Evolutionary conservation across 2,329 filamentous ascomycete genomes (phyloP).

Genomic region (Sporothrix schenckii): DNA sequence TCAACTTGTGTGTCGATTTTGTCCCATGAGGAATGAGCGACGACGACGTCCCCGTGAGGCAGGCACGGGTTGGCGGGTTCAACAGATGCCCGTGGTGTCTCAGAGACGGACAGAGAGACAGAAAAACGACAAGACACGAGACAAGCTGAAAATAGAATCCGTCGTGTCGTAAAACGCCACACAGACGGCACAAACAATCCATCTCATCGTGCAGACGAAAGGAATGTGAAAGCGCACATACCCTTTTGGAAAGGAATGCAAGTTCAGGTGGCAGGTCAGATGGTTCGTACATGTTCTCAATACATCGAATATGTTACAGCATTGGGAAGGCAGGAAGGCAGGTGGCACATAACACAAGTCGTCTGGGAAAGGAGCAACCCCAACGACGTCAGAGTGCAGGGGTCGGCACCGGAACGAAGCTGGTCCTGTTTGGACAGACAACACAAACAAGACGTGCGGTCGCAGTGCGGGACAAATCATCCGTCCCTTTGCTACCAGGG

Average conservation of each 20-base stretch:
- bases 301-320: too few species aligned
- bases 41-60: not conserved
- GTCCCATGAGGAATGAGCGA: not conserved
- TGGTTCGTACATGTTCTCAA: too few species aligned
- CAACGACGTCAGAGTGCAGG: not conserved
- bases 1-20: too few species aligned
- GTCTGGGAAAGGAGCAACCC: not conserved
- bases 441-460: constrained; percentile 13
- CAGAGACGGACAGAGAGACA: not conserved
- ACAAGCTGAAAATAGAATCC: not conserved
- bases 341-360: constrained; percentile 16
- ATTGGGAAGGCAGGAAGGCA: not conserved
- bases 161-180: not conserved
- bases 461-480: constrained; percentile 4
- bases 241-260: constrained; percentile 4
- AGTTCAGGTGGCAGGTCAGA: constrained; percentile 9
- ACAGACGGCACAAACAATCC: not conserved
- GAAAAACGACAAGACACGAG: not conserved
- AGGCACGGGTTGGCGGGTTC: not conserved
- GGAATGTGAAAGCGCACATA: constrained; percentile 11
- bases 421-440: constrained; percentile 25
- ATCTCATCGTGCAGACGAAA: constrained; percentile 13
- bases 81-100: constrained; percentile 16
- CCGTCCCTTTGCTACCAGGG: not conserved
- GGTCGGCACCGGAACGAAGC: constrained; percentile 20